Conservation (phyloP, 1,284 basidiomycete species). For the Apiotrichum sp. region DNA sequence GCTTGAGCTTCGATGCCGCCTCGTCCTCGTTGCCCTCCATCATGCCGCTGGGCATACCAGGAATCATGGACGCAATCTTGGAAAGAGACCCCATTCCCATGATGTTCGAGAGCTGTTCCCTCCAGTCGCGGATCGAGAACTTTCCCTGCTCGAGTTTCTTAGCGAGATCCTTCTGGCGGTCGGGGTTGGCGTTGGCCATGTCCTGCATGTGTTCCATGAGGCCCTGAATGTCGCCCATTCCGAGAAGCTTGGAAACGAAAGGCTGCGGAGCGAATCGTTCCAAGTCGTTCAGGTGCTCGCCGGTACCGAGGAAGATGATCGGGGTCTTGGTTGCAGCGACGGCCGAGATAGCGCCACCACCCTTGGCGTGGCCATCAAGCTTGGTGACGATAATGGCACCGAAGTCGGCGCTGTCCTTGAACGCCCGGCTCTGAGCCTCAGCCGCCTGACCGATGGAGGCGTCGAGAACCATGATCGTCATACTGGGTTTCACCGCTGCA, state of each 20-base stretch:
- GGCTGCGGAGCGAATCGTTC: slow-evolving; percentile 94
- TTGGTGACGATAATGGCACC: slow-evolving; percentile 99
- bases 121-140: slow-evolving; percentile 93
- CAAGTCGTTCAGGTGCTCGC: slow-evolving; percentile 92
- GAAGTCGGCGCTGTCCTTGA: slow-evolving; percentile 97
- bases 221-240: slow-evolving; percentile 92
- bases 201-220: slow-evolving; percentile 98
- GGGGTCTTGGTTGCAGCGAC: slow-evolving; percentile 98
- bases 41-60: slow-evolving; percentile 84
- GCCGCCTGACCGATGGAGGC: slow-evolving; percentile 86
- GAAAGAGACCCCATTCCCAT: slow-evolving; percentile 99
- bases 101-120: slow-evolving; percentile 93
- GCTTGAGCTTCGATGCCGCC: slow-evolving; percentile 75
- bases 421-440: slow-evolving; percentile 89
- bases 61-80: slow-evolving; percentile 99
- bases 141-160: slow-evolving; percentile 98
- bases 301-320: slow-evolving; percentile 97
- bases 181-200: slow-evolving; percentile 82
- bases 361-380: slow-evolving; percentile 99
- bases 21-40: slow-evolving; percentile 88
- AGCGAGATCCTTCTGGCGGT: slow-evolving; percentile 95
- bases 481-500: slow-evolving; percentile 84
- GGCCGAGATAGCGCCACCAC: slow-evolving; percentile 90
- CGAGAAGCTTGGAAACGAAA: slow-evolving; percentile 94
- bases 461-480: slow-evolving; percentile 84